Percentiles rank a stretch among this genome's conserved stretches.
phyloP scores from a whole-genome alignment of 805 yeast species.

The Peterozyma xylosa region DNA sequence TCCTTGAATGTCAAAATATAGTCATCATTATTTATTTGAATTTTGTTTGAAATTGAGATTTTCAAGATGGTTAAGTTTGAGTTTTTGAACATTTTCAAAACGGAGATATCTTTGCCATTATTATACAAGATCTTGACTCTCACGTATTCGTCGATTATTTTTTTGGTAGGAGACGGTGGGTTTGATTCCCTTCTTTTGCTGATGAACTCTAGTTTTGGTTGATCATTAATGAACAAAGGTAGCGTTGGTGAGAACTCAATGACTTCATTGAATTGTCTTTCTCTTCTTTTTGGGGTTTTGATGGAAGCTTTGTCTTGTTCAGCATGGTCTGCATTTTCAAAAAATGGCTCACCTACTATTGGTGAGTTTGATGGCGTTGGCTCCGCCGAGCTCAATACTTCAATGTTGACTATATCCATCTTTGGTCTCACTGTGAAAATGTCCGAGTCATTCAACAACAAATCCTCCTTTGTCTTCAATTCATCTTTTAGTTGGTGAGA shows the following conservation, averaged over 20 bases:
- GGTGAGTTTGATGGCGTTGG: conserved; percentile 7
- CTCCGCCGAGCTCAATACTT: conserved; percentile 4
- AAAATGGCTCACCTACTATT: not conserved
- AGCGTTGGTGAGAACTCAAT: conserved; percentile 7
- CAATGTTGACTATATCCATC: conserved; percentile 10
- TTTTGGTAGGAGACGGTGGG: not conserved
- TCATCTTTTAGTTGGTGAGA: conserved; percentile 1
- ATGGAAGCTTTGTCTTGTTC: too few species aligned
- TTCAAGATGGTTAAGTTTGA: conserved; percentile 10
- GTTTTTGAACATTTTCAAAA: conserved; percentile 9
- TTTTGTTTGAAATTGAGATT: conserved; percentile 7
- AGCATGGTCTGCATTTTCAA: too few species aligned
- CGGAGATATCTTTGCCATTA: conserved; percentile 12
- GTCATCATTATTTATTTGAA: conserved; percentile 2
- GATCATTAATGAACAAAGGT: conserved; percentile 3
- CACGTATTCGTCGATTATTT: conserved; percentile 1
- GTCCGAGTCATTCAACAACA: too few species aligned
- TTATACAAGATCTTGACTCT: conserved; percentile 12
- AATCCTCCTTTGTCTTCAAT: conserved; percentile 1
- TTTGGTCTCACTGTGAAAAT: not conserved
- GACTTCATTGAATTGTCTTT: conserved; percentile 6
- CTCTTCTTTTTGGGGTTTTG: conserved; percentile 1
- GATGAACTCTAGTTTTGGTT: conserved; percentile 3
- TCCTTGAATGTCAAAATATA: conserved; percentile 13
- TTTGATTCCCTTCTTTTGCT: conserved; percentile 3